Conservation (phyloP, 768 basidiomycete genomes). For the Lyophyllum semitale region DNA sequence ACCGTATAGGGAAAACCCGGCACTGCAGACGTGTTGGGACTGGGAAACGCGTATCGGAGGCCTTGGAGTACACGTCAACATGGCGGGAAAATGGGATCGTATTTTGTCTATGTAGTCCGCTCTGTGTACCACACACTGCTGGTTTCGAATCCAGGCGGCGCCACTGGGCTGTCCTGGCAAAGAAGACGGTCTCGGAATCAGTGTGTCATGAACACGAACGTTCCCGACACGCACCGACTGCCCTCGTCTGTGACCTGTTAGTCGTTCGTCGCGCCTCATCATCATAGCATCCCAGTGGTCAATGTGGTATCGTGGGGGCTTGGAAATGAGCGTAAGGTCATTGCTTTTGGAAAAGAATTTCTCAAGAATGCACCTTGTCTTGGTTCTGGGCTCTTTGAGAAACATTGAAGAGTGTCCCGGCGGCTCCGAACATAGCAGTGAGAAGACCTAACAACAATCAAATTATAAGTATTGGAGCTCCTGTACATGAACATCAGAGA, state of each 20-base stretch:
- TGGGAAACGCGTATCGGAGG: not conserved
- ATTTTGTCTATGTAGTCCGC: conserved; percentile 41
- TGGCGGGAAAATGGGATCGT: conserved; percentile 6
- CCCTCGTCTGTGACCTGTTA: conserved; percentile 86
- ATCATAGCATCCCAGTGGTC: conserved; percentile 96
- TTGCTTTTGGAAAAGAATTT: not conserved
- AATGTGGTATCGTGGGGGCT: conserved; percentile 84
- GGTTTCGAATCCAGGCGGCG: conserved; percentile 71
- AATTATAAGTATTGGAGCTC: not conserved
- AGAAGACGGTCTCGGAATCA: not conserved
- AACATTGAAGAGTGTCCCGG: conserved; percentile 83
- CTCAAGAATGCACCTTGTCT: conserved; percentile 69
- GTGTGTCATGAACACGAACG: not conserved
- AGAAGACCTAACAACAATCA: conserved; percentile 59
- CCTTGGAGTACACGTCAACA: not conserved
- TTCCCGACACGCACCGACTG: conserved; percentile 65
- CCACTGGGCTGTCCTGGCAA: conserved; percentile 61
- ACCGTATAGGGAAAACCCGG: too few species aligned
- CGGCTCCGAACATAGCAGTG: conserved; percentile 86
- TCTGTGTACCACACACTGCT: conserved; percentile 77
- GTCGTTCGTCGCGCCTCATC: conserved; percentile 86
- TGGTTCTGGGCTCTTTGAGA: conserved; percentile 83
- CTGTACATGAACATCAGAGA: not conserved
- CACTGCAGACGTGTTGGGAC: not conserved
- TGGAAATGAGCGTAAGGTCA: not conserved